Evolutionary conservation across 805 yeast genomes (phyloP).

Genomic region (Isabelozyma heimii): DNA sequence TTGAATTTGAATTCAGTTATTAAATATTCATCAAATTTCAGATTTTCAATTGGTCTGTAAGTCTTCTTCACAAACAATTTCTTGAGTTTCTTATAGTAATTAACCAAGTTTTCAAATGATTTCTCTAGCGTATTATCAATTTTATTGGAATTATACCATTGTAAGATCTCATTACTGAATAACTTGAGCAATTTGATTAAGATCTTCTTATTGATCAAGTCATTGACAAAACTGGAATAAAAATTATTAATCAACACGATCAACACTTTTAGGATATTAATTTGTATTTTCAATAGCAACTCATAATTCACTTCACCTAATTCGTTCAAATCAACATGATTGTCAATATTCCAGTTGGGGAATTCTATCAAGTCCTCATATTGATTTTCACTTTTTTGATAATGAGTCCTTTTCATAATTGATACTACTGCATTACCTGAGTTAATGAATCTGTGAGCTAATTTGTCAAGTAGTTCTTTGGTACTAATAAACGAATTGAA

Average conservation of each 20-base stretch:
- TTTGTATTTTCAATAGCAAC: conserved; percentile 71
- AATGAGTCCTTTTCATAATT: conserved; percentile 33
- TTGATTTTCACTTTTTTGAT: conserved; percentile 11
- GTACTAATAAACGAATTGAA: conserved; percentile 41
- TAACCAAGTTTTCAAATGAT: conserved; percentile 38
- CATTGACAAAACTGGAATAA: conserved; percentile 73
- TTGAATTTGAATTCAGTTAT: conserved; percentile 42
- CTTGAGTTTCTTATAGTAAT: conserved; percentile 62
- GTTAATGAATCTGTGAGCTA: conserved; percentile 40
- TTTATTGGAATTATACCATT: conserved; percentile 44
- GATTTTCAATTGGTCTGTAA: conserved; percentile 55
- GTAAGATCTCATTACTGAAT: conserved; percentile 63
- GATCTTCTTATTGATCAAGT: conserved; percentile 53
- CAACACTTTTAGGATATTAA: conserved; percentile 77
- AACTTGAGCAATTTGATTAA: conserved; percentile 64
- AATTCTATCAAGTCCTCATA: conserved; percentile 23
- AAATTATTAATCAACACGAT: conserved; percentile 68
- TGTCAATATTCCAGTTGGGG: conserved; percentile 60
- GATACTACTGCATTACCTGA: conserved; percentile 45
- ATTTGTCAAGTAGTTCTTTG: conserved; percentile 34
- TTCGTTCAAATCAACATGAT: conserved; percentile 32
- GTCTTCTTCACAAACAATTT: conserved; percentile 67
- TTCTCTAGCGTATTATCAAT: conserved; percentile 31
- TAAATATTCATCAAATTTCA: conserved; percentile 36
- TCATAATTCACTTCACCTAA: conserved; percentile 58